Conservation (phyloP, 208 protist species). For the Leishmania amazonensis region DNA sequence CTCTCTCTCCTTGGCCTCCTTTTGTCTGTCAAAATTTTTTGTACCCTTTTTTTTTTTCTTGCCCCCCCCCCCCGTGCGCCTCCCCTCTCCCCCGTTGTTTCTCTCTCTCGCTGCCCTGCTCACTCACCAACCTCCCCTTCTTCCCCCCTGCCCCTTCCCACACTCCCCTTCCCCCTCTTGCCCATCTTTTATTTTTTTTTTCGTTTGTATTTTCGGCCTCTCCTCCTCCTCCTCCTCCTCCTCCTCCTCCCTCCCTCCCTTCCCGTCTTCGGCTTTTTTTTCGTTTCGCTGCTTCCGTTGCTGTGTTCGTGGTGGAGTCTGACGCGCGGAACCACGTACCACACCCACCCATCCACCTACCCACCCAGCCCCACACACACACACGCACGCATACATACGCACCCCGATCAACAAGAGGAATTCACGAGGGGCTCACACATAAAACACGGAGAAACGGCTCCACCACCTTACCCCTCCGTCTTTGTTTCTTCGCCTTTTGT, state of each 20-base stretch:
- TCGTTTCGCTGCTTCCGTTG: background rate
- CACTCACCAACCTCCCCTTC: background rate
- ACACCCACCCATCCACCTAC: too few species aligned
- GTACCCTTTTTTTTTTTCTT: too few species aligned
- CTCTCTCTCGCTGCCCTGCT: background rate
- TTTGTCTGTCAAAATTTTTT: background rate
- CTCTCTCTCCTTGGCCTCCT: background rate
- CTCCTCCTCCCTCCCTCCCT: background rate
- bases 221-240: background rate
- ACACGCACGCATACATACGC: background rate
- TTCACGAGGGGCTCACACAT: background rate
- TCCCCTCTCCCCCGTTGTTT: background rate
- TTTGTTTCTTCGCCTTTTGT: background rate
- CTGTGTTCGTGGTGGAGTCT: background rate
- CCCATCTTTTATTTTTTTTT: background rate
- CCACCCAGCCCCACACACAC: too few species aligned
- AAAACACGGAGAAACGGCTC: background rate
- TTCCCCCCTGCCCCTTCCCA: background rate
- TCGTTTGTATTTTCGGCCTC: background rate
- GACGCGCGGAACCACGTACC: background rate
- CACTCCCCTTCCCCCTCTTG: background rate
- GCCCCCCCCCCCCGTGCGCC: too few species aligned
- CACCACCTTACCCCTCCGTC: background rate
- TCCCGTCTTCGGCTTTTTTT: background rate
- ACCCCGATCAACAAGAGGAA: background rate